phyloP scores from a whole-genome alignment of 306 rosid species.

The Prunus salicina region DNA sequence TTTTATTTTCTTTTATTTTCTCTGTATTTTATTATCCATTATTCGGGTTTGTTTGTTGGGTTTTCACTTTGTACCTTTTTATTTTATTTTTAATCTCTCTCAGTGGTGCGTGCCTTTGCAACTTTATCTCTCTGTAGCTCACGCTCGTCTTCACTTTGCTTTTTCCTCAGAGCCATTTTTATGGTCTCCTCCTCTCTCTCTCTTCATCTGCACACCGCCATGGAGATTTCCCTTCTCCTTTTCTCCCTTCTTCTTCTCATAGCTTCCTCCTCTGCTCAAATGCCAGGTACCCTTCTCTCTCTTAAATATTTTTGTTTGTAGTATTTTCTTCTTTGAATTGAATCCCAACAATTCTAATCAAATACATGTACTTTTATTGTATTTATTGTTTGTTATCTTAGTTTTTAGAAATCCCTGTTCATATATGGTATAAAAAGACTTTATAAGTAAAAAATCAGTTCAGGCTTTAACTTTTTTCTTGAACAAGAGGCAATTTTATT shows the following conservation, averaged over 20 bases:
- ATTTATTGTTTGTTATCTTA: neutral
- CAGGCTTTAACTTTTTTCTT: too few relatives aligned
- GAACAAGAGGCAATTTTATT: too few relatives aligned
- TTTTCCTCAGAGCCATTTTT: conserved; percentile 24
- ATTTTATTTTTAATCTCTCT: neutral
- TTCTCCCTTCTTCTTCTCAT: conserved; percentile 31
- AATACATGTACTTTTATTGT: neutral
- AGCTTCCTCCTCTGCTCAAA: conserved; percentile 63
- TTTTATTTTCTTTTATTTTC: too few relatives aligned
- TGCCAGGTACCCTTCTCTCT: conserved; percentile 50
- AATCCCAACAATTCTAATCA: neutral
- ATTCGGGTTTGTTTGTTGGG: conserved; percentile 10
- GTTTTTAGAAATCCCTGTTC: neutral
- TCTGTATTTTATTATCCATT: neutral
- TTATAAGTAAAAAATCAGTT: neutral
- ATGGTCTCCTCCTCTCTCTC: conserved; percentile 20
- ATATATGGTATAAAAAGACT: neutral
- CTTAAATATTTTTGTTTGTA: conserved; percentile 1
- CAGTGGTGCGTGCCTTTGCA: neutral
- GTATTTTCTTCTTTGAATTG: neutral
- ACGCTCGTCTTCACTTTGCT: neutral
- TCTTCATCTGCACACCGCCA: conserved; percentile 26
- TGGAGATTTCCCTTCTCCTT: conserved; percentile 46
- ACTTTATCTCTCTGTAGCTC: neutral
- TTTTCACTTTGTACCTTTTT: neutral